phyloP scores from a whole-genome alignment of 257 asterid genomes.

The Solanum arcanum region DNA sequence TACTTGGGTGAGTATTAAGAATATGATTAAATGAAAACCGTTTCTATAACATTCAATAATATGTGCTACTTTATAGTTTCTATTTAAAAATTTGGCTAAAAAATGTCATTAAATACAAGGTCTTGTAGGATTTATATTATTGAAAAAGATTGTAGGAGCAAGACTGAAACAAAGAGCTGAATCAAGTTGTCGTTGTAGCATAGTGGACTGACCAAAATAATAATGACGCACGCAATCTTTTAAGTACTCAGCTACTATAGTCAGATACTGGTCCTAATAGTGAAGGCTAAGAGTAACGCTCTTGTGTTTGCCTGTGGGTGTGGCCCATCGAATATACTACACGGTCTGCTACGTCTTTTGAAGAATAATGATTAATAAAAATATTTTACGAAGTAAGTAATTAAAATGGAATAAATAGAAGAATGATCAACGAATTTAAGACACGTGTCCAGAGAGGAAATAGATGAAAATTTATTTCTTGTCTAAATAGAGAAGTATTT shows the following conservation, averaged over 20 bases:
- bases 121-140: neutral
- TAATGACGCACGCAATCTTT: neutral
- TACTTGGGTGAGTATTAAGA: neutral
- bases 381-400: neutral
- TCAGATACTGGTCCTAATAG: neutral
- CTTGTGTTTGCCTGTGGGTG: neutral
- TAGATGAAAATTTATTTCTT: neutral
- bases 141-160: neutral
- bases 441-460: neutral
- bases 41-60: neutral
- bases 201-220: neutral
- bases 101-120: neutral
- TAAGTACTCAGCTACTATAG: neutral
- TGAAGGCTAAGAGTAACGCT: neutral
- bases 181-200: neutral
- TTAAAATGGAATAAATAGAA: no score
- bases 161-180: neutral
- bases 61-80: neutral
- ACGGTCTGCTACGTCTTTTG: no score
- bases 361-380: fast-evolving
- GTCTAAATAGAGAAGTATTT: neutral
- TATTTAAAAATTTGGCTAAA: neutral
- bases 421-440: neutral
- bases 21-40: neutral
- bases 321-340: neutral